Percentiles rank a stretch among this genome's conserved stretches.
These are phyloP conservation scores for Candida khao-thaluensis DNA, from an alignment of 805 yeast genomes.

Conservation along the genomic window DNA sequence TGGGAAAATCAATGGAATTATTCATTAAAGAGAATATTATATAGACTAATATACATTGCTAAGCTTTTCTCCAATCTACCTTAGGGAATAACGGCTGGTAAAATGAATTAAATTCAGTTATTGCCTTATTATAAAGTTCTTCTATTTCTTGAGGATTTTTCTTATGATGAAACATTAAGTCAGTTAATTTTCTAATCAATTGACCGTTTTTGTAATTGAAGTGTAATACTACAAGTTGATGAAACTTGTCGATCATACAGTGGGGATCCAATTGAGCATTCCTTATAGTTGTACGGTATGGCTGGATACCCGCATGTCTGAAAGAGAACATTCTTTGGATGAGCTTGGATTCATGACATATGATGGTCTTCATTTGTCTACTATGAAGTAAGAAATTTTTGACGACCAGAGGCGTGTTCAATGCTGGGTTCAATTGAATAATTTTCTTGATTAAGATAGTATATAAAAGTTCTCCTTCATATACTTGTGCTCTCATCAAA, in stretches of 20 bases:
- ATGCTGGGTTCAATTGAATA: constrained; percentile 7
- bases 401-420: constrained; percentile 9
- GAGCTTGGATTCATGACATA: constrained; percentile 12
- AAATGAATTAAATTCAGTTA: constrained; percentile 4
- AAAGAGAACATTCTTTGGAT: constrained; percentile 1
- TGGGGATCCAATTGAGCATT: neutral
- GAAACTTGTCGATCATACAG: constrained; percentile 8
- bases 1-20: constrained; percentile 3
- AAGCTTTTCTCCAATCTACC: neutral
- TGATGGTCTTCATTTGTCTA: constrained; percentile 14
- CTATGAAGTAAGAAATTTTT: constrained; percentile 9
- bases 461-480: constrained; percentile 17
- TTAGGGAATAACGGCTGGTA: constrained; percentile 2
- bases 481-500: constrained; percentile 14
- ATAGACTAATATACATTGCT: constrained; percentile 1
- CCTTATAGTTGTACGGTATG: neutral
- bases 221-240: constrained; percentile 9
- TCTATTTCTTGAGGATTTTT: constrained; percentile 4
- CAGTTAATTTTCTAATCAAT: constrained; percentile 5
- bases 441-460: constrained; percentile 14
- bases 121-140: constrained; percentile 5
- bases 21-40: no score
- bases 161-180: constrained; percentile 7
- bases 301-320: neutral
- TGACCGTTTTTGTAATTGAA: constrained; percentile 5